Evolutionary conservation across 495 filamentous ascomycete genomes (phyloP).

Genomic region (Aspergillus ostianus): DNA sequence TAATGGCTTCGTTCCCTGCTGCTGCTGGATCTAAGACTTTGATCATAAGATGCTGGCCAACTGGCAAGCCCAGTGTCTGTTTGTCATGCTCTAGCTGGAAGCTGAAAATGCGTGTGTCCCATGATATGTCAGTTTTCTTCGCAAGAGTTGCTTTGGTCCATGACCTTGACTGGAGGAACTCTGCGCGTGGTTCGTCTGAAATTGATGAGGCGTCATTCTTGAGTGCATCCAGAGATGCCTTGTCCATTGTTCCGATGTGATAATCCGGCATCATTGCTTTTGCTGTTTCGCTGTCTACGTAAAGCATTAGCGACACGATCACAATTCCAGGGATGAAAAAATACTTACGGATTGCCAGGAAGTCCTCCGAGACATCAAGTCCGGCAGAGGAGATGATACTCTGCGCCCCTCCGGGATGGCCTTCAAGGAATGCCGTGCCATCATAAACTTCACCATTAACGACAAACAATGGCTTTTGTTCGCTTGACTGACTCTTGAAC

Average conservation of each 20-base stretch:
- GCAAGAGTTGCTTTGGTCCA: slow-evolving; percentile 72
- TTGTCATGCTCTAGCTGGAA: slow-evolving; percentile 73
- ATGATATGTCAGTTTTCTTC: slow-evolving; percentile 64
- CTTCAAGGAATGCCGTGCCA: slow-evolving; percentile 78
- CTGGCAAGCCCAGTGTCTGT: slow-evolving; percentile 75
- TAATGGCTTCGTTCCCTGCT: slow-evolving; percentile 63
- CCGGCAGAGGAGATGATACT: slow-evolving; percentile 85
- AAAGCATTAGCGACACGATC: slow-evolving; percentile 7
- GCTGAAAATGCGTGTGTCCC: slow-evolving; percentile 80
- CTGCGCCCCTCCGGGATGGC: slow-evolving; percentile 84
- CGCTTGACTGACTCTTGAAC: slow-evolving; percentile 64
- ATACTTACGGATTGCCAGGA: slow-evolving; percentile 84
- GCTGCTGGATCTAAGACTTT: slow-evolving; percentile 63
- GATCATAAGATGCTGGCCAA: slow-evolving; percentile 89
- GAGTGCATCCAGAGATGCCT: slow-evolving; percentile 54
- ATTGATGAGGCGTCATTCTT: slow-evolving; percentile 25
- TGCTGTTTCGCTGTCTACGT: slow-evolving; percentile 81
- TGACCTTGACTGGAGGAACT: slow-evolving; percentile 67
- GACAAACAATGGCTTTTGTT: slow-evolving; percentile 82
- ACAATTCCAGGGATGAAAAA: not conserved
- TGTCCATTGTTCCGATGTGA: slow-evolving; percentile 77
- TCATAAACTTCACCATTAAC: slow-evolving; percentile 92
- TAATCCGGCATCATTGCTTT: slow-evolving; percentile 89
- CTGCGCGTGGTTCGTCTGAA: slow-evolving; percentile 43
- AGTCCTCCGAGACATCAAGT: slow-evolving; percentile 87